A percentile compares a stretch with the other conserved stretches of the same genome.
These are phyloP conservation scores for Oryza coarctata DNA, from an alignment of 176 grass and related monocot species.

Conservation along the genomic window DNA sequence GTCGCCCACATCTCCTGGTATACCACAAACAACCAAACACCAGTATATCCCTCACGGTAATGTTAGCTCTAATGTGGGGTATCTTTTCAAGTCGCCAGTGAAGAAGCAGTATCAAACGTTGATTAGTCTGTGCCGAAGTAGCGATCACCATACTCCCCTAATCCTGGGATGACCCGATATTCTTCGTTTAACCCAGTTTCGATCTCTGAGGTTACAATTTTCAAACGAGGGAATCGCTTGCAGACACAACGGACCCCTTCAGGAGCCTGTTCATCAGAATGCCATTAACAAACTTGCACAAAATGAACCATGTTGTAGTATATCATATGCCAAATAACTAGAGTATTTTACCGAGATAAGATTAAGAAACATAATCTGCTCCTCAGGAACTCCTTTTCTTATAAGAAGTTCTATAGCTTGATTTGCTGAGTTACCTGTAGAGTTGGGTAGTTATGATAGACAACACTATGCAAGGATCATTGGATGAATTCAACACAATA, in stretches of 20 bases:
- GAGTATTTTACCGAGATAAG: constrained; percentile 73
- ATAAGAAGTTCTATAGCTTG: constrained; percentile 85
- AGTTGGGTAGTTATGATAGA: neutral
- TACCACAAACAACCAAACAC: constrained; percentile 41
- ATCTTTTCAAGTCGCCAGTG: neutral
- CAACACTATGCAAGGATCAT: neutral
- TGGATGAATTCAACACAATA: constrained; percentile 23
- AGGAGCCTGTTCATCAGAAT: constrained; percentile 60
- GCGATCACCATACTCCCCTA: constrained; percentile 90
- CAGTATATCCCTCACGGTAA: constrained; percentile 39
- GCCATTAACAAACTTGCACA: constrained; percentile 8
- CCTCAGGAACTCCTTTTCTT: constrained; percentile 75
- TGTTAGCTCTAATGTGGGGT: constrained; percentile 28
- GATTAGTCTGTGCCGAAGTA: constrained; percentile 82
- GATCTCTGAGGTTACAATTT: constrained; percentile 89
- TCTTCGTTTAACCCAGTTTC: constrained; percentile 75
- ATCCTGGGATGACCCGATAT: constrained; percentile 73
- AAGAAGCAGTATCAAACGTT: neutral
- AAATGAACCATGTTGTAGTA: neutral
- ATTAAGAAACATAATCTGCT: constrained; percentile 85
- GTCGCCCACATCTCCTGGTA: neutral
- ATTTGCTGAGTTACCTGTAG: constrained; percentile 76
- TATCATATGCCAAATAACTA: neutral
- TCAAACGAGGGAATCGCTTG: constrained; percentile 77
- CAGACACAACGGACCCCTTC: constrained; percentile 80